Evolutionary conservation across 345 rosid genomes (phyloP), one percentile per base, ranked within the genome.

Genomic region (Ceriops tagal): DNA sequence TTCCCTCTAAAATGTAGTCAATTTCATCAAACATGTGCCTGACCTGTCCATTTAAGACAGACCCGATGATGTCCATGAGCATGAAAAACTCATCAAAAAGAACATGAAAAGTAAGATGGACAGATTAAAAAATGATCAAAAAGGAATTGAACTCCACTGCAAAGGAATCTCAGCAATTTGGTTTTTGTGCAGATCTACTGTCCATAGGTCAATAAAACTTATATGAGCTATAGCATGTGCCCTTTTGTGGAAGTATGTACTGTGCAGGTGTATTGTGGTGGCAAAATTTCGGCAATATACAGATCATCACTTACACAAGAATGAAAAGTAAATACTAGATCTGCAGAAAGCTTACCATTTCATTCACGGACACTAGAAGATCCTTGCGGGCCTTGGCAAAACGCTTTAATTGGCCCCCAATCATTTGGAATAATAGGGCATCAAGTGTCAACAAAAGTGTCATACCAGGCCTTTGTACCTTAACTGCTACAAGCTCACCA

Each of bases 11-110:
- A 64, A 95, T 28, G 63, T 95, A 95, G 81, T 95, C 96, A 63
- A 90, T 95, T 81, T 95, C 99, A 47, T 90, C 97, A 74, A 95
- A 95, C 99, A 95, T 95, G 85, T 95, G 97, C 75, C 99, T 86
- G 67, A 95, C 97, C 99, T 95, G 89, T 83, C 77, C 79, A 87
- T 78, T 73, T 71, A 82, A 85, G 81, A 86, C 71, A 83, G 74
- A 76, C 76, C 80, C 80, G 76, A 43, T 13, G 49, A 43, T 13
- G 5, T 43, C 49, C 19, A 43, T 43, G 4, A 43, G 49, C 5
- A 43, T 43, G 5, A 43, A 43, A 43, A 11, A 43, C 49, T 43
- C 49, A 43, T 43, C 49, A 43, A 43, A 43, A 43, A 43, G 49
- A 43, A 43, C 5, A 0, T 43, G 49, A 43, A 43, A 13, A 43